phyloP scores from a whole-genome alignment of 129 eudicot genomes.

The Kitagawia praeruptora region DNA sequence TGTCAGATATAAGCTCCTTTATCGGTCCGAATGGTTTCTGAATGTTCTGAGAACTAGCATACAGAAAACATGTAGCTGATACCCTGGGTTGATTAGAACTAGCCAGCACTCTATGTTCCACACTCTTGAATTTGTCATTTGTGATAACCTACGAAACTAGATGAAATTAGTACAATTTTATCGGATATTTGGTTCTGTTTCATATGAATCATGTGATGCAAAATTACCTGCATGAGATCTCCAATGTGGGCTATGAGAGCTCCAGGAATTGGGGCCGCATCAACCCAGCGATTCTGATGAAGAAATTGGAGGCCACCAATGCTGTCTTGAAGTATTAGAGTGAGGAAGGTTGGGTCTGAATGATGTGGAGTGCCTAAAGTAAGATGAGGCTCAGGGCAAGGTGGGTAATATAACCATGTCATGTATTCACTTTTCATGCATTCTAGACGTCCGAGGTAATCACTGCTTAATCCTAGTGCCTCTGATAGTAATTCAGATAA shows the following conservation, averaged over 20 bases:
- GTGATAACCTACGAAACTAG: slow-evolving; percentile 19
- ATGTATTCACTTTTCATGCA: slow-evolving; percentile 42
- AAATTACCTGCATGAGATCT: slow-evolving; percentile 50
- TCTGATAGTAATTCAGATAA: slow-evolving; percentile 1
- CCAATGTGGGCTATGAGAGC: slow-evolving; percentile 53
- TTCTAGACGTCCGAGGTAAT: neutral
- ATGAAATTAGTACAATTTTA: neutral
- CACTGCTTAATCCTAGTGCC: neutral
- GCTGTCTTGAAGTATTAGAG: slow-evolving; percentile 45
- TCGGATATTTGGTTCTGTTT: neutral
- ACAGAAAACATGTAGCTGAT: slow-evolving; percentile 39
- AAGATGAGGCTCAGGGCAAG: slow-evolving; percentile 49
- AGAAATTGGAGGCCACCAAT: slow-evolving; percentile 55
- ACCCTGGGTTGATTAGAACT: slow-evolving; percentile 20
- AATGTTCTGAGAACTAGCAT: slow-evolving; percentile 19
- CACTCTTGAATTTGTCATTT: slow-evolving; percentile 45
- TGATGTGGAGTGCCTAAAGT: slow-evolving; percentile 41
- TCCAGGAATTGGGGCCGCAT: slow-evolving; percentile 40
- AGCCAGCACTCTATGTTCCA: slow-evolving; percentile 30
- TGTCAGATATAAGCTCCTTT: slow-evolving; percentile 27
- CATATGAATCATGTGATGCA: neutral
- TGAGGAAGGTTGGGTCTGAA: slow-evolving; percentile 32
- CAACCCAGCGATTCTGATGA: slow-evolving; percentile 36
- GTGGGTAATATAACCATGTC: slow-evolving; percentile 43
- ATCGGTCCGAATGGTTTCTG: slow-evolving; percentile 24